These are phyloP conservation scores for Lolium multiflorum DNA, from an alignment of 176 grass and related monocot species.

Conservation along the genomic window DNA sequence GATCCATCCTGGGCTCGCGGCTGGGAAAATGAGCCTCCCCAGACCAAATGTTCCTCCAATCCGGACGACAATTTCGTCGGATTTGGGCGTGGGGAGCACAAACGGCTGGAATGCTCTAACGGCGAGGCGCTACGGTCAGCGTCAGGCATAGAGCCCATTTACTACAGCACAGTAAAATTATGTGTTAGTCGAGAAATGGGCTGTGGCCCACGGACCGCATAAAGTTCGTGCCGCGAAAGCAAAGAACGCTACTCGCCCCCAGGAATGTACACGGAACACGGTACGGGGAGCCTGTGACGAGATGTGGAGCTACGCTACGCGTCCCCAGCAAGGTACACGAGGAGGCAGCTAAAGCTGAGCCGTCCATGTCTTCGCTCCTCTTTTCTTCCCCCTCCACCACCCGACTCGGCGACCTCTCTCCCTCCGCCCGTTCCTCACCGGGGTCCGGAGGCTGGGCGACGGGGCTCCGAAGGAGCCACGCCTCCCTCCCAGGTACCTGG, in stretches of 20 bases:
- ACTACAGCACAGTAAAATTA: no score
- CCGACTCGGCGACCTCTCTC: constrained; percentile 25
- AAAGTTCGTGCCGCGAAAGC: not conserved
- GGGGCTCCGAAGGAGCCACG: constrained; percentile 9
- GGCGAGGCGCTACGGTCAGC: no score
- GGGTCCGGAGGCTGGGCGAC: constrained; percentile 9
- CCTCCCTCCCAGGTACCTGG: constrained; percentile 29
- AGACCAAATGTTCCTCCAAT: no score
- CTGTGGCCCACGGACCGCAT: no score
- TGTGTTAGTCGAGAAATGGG: not conserved
- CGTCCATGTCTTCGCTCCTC: constrained; percentile 47
- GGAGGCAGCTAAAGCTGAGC: constrained; percentile 21
- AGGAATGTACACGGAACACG: not conserved
- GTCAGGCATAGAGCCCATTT: no score
- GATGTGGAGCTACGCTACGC: not conserved
- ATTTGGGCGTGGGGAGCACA: no score
- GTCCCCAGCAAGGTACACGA: constrained; percentile 2
- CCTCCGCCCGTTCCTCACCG: constrained; percentile 24
- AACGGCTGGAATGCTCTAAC: no score
- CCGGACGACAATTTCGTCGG: no score
- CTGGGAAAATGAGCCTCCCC: no score
- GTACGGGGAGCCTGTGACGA: not conserved
- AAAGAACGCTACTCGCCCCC: not conserved
- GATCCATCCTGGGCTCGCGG: no score
- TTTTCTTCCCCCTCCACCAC: constrained; percentile 29